Evolutionary conservation across 129 eudicot genomes (phyloP), one percentile per base, ranked within the genome.

Genomic region (Saposhnikovia divaricata): DNA sequence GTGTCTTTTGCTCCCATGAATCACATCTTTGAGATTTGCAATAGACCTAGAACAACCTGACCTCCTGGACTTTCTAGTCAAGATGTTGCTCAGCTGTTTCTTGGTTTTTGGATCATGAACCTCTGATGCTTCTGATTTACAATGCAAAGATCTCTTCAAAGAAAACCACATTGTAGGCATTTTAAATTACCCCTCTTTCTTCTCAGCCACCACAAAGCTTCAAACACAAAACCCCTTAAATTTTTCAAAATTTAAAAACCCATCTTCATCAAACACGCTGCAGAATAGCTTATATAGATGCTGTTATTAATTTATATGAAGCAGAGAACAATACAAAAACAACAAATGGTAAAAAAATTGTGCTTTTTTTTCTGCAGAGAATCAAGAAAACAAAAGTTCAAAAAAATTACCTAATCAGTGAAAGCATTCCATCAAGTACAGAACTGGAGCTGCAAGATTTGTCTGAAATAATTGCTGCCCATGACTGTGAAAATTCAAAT

Each of bases 31-130:
- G 48, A 96, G 98, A 80, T 92, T 96, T 46, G 99, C 96, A 25
- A 96, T 92, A 66, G 99, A 96, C 95, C 99, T 90, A 66, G 99
- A 96, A 82, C 99, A 96, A 18, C 99, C 98, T 43, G 99, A 96
- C 88, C 99, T 78, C 5, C 88, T 87, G 37, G 87, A 66, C 81
- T 87, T 96, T 50, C 82, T 87, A 38, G 98, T 92, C 90, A 89
- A 85, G 84, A 96, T 92, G 82, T 97, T 42, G 75, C 85, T 81
- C 81, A 91, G 61, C 28, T 91, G 89, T 78, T 88, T 89, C 88
- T 87, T 86, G 82, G 96, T 78, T 77, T 87, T 90, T 40, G 99
- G 99, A 77, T 90, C 91, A 86, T 90, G 90, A 6, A 92, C 99
- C 57, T 96, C 99, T 53, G 97, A 89, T 53, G 99, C 89, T 86